Evolutionary conservation across 1,139 yeast genomes (phyloP), one percentile per base, ranked within the genome.

Genomic region (Hansenula lynferdii): DNA sequence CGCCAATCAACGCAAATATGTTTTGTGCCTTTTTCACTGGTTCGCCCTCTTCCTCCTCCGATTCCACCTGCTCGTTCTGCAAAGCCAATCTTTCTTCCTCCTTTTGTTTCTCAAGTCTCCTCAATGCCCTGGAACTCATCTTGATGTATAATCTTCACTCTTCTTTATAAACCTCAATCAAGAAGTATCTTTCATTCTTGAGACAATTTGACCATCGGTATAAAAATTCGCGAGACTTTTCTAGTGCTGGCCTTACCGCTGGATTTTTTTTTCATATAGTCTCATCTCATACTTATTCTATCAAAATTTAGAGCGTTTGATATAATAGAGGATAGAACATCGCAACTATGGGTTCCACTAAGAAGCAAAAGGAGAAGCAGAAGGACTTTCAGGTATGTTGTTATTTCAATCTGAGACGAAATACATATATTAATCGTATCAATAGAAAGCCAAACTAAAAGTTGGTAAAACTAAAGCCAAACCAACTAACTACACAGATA

Each of bases 381-480:
- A 83, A 81, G 63, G 94, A 85, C 55, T 85, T 85, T 57, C 73
- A 66, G 34, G 68, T 64, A 47, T 18, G 67, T 52, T 3, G 3
- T 20, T 14, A n/a, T n/a, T n/a, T n/a, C n/a, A n/a, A n/a, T n/a
- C n/a, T n/a, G n/a, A n/a, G n/a, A n/a, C n/a, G n/a, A n/a, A n/a
- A n/a, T n/a, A n/a, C n/a, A n/a, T n/a, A n/a, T n/a, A n/a, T n/a
- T n/a, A n/a, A n/a, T n/a, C n/a, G n/a, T 8, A n/a, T n/a, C 14
- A 17, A 12, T 34, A 70, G 57, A 92, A 90, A 65, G 75, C 82
- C 44, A 90, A 87, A 67, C 74, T 92, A 36, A 83, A 75, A 56
- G 97, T 92, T 29, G 99, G 99, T 41, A 92, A 92, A 61, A 69
- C 83, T 2, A 76, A 78, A 22, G 78, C 78, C 8, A 77, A 75